Percentiles rank a stretch among this genome's conserved stretches.
Conservation (phyloP, 1,284 basidiomycete species). For the Trichosporon inkin region DNA sequence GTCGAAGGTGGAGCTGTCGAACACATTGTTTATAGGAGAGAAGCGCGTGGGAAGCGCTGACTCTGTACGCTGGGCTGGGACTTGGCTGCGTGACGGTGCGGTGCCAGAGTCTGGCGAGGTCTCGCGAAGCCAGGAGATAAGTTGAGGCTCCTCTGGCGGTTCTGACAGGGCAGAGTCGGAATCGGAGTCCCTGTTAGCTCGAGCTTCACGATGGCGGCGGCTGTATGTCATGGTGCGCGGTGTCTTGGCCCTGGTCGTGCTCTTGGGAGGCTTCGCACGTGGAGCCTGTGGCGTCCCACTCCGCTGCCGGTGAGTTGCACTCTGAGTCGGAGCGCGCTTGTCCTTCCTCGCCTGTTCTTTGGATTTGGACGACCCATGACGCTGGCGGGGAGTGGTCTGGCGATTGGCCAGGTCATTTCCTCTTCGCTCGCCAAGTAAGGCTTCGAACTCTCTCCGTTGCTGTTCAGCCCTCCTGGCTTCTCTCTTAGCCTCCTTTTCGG, state of each 20-base stretch:
- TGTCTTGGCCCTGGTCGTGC: neutral
- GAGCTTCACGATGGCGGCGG: slow-evolving; percentile 1
- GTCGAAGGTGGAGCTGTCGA: neutral
- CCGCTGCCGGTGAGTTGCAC: neutral
- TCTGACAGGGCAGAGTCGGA: slow-evolving; percentile 17
- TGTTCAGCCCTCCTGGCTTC: slow-evolving; percentile 26
- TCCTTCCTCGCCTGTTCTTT: neutral
- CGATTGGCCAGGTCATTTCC: neutral
- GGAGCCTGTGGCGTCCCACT: neutral
- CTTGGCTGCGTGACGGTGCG: neutral
- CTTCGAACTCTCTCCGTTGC: slow-evolving; percentile 30
- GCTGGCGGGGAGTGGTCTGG: neutral
- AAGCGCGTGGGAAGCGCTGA: neutral
- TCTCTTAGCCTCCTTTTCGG: slow-evolving; percentile 30
- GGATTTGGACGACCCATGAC: neutral
- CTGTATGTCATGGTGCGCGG: slow-evolving; percentile 15
- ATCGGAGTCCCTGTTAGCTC: neutral
- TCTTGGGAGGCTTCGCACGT: neutral
- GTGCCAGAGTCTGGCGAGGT: neutral
- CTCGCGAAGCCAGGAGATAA: neutral
- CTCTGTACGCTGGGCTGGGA: neutral
- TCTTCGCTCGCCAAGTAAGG: slow-evolving; percentile 20
- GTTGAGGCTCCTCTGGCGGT: slow-evolving; percentile 3
- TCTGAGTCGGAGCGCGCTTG: neutral
- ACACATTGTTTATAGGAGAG: neutral